Evolutionary conservation across 805 yeast species (phyloP), one percentile per base, ranked within the genome.

Genomic region (Kuraishia floccosa): DNA sequence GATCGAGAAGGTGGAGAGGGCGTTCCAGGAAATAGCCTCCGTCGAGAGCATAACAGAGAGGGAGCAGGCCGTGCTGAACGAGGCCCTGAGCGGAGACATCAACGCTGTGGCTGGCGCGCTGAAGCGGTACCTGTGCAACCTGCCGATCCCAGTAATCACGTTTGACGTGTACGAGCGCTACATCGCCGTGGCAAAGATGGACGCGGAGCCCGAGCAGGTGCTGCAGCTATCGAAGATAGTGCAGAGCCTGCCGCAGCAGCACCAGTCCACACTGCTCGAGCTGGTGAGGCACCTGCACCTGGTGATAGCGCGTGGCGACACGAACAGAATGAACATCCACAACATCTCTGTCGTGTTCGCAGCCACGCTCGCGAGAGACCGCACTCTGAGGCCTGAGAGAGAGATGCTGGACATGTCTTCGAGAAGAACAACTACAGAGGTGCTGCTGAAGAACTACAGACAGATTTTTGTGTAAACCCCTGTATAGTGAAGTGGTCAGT

Each of bases 311-410:
- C 61, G 65, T 47, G 62, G 72, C 27, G 52, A 52, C 9, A 47
- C 54, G 27, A 91, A 87, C 49, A 66, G 87, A 50, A 91, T 91
- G 98, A 82, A 70, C 25, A 61, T 69, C 42, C 76, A 76, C 52
- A 86, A 91, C 45, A 56, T 91, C 32, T 77, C 95, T 0, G 84
- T 91, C 27, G 96, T 89, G 6, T 91, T 91, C 63, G 94, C 96
- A 2, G 97, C 98, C 3, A 85, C 96, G 6, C 56, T 91, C 27
- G 78, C 86, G 0, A 66, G 94, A 29, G 94, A 85, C 44, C 38
- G 44, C 23, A 36, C 45, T 6, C 58, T 65, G 36, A 66, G 74
- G 25, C 87, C 94, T 6, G 85, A 80, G 40, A 68, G 77, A 33
- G 98, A 91, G 51, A 72, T 91, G 50, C 46, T 63, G 32, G 97